phyloP scores from a whole-genome alignment of 2,329 filamentous ascomycete species.

The Coleophoma eucalyptorum region DNA sequence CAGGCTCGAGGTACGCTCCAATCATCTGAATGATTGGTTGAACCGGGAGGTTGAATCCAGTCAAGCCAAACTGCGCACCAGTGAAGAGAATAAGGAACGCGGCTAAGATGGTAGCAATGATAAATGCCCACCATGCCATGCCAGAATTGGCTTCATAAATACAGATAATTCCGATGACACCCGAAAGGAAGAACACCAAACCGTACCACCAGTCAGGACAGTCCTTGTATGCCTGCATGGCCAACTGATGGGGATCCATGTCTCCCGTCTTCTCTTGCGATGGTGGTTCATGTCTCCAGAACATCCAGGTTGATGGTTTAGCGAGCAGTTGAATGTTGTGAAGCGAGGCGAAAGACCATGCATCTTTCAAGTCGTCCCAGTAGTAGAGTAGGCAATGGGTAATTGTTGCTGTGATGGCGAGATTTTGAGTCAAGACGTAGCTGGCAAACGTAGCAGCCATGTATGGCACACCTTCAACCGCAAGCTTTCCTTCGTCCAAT shows the following conservation, averaged over 20 bases:
- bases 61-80: constrained; percentile 38
- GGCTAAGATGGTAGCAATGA: constrained; percentile 21
- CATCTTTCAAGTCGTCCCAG: constrained; percentile 30
- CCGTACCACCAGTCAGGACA: constrained; percentile 55
- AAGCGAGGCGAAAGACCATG: constrained; percentile 18
- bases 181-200: constrained; percentile 37
- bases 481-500: constrained; percentile 29
- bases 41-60: constrained; percentile 41
- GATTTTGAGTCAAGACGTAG: constrained; percentile 36
- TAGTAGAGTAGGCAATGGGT: constrained; percentile 35
- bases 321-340: constrained; percentile 8
- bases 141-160: constrained; percentile 25
- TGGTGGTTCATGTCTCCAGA: constrained; percentile 8
- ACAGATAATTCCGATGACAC: constrained; percentile 30
- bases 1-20: constrained; percentile 41
- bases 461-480: constrained; percentile 32
- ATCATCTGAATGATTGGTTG: constrained; percentile 45
- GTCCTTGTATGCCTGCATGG: constrained; percentile 51
- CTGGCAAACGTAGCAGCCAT: constrained; percentile 32
- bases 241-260: constrained; percentile 43
- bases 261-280: constrained; percentile 29
- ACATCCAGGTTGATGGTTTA: constrained; percentile 9
- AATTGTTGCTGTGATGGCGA: constrained; percentile 40
- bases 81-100: constrained; percentile 17
- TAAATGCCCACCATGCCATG: constrained; percentile 27